Base-by-base conservation (phyloP, 441 rosid genomes). In the Omphalea diandra region DNA sequence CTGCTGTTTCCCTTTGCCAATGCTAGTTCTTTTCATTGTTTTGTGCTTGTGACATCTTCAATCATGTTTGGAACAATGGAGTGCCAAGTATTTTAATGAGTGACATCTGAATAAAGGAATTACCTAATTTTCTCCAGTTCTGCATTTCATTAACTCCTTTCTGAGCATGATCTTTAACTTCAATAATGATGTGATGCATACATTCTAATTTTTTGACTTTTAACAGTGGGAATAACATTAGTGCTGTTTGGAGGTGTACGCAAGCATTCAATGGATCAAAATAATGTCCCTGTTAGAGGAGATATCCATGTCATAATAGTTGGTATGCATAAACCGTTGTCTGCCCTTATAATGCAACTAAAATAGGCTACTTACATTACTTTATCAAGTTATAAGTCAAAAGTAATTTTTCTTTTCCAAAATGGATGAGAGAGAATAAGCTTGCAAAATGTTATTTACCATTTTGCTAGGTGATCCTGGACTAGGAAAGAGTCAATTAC, bases 221-320 rank as follows among this genome's bases (percentile, higher is more conserved):
- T 71, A 67, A 75, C 95, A 95, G 99, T 96, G 72, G 99, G 99
- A 64, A 93, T 95, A 77, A 87, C 96, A 64, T 82, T 93, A 72
- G 84, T 97, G 58, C 88, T 95, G 73, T 90, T 93, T 83, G 99
- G 99, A 79, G 99, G 99, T 63, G 97, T 89, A 65, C 85, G 97
- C 46, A 95, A 95, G 89, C 88, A 95, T 83, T 81, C 96, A 29
- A 82, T 81, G 88, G 94, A 95, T 78, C 79, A 70, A 70, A 93
- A 90, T 83, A 95, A 95, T 89, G 99, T 95, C 76, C 98, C 99
- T 58, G 98, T 95, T 65, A 85, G 99, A 83, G 99, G 99, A 85
- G 99, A 95, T 83, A 89, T 95, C 79, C 99, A 95, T 81, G 97
- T 91, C 80, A 87, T 95, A 64, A 80, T 95, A 80, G 99, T 95